A percentile compares a stretch with the other conserved stretches of the same genome.
These are phyloP conservation scores for Hydnum rufescens DNA, from an alignment of 768 basidiomycete genomes.

Conservation along the genomic window DNA sequence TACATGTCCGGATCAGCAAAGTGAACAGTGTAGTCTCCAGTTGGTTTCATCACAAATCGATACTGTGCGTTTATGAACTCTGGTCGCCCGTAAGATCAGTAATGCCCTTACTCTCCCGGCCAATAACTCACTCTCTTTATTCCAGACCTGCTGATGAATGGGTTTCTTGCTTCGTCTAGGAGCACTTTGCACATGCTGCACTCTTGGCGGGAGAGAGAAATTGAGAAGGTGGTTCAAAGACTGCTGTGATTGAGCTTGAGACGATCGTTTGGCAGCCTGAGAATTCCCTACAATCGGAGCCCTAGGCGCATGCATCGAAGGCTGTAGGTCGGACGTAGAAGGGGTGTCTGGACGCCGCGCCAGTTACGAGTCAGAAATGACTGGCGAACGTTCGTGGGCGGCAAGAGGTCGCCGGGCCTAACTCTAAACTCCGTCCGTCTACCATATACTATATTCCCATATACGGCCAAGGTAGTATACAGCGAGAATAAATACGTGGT, in stretches of 20 bases:
- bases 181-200: slow-evolving; percentile 36
- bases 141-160: slow-evolving; percentile 49
- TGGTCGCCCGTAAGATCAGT: slow-evolving; percentile 18
- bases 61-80: slow-evolving; percentile 95
- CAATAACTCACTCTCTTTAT: slow-evolving; percentile 66
- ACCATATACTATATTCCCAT: too few relatives aligned
- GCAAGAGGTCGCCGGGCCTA: too few relatives aligned
- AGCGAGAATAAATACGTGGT: too few relatives aligned
- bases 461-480: too few relatives aligned
- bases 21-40: slow-evolving; percentile 80
- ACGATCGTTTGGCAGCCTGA: background rate
- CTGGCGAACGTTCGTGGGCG: too few relatives aligned
- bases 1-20: slow-evolving; percentile 96
- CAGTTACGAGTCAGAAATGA: too few relatives aligned
- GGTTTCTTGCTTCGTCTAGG: slow-evolving; percentile 63
- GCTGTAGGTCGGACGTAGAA: background rate
- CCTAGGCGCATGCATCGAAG: background rate
- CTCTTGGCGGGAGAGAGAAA: slow-evolving; percentile 75
- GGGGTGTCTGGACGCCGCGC: too few relatives aligned
- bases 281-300: too few relatives aligned
- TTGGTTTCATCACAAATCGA: slow-evolving; percentile 87
- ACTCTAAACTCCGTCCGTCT: too few relatives aligned
- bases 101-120: background rate
- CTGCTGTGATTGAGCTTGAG: background rate
- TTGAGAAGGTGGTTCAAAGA: slow-evolving; percentile 70